Base-by-base conservation (phyloP, 2,329 filamentous ascomycete genomes). In the Thermoascus crustaceus region DNA sequence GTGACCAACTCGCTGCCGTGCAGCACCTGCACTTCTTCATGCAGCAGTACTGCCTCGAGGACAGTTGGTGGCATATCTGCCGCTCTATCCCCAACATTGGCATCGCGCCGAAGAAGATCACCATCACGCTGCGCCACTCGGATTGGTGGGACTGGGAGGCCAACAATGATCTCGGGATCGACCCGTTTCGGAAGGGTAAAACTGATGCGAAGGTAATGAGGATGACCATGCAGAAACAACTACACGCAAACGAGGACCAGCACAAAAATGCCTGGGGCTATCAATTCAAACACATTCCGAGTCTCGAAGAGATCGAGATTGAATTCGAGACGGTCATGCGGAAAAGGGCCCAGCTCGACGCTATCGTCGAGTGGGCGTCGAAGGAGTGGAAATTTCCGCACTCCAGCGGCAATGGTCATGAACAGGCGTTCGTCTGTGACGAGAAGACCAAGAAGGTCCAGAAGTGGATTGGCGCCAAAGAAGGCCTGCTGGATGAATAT, bases 81-180 rank as follows among this genome's bases (percentile, higher is more conserved):
- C 38, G 34, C 18, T 29, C 25, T 10, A 11, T 18, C 7, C 40
- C 34, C 10, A 24, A 18, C 2, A 27, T 38, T n/a, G 22, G 29
- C 6, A 34, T 49, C 31, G 26, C 37, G 7, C 43, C 49, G 3
- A 35, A 34, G 22, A 41, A 40, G 10, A 35, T 56, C 2, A 46
- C 43, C 4, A 41, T 57, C 26, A 55, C 52, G 1, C 30, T 55
- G 7, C 44, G 53, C 5, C 48, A 55, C 25, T 43, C 46, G 9
- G 53, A 57, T 35, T 57, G 53, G 53, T 55, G 53, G 53, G 46
- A 35, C 14, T 53, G 48, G 41, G 47, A 53, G 37, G 38, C 45
- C 19, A 42, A 43, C 29, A 43, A 48, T n/a, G 43, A 46, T 2
- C 30, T 57, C 10, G 49, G 42, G 2, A 45, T 56, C n/a, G 47